Percentiles rank a stretch among this genome's conserved stretches.
Evolutionary conservation across 129 eudicot species (phyloP).

Genomic region (Pseudognaphalium luteoalbum): DNA sequence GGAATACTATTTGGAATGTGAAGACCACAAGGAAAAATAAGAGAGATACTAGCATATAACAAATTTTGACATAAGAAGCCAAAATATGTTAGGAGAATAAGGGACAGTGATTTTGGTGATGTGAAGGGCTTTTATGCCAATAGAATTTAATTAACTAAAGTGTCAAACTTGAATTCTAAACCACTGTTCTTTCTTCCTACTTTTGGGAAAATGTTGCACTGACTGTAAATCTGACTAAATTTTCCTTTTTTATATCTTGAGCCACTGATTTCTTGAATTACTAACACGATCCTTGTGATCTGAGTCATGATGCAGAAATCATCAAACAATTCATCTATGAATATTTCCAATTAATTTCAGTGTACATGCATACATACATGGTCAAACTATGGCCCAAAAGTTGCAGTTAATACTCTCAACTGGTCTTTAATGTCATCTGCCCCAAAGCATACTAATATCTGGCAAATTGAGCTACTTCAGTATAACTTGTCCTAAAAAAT

Average conservation of each 20-base stretch:
- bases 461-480: slow-evolving; percentile 21
- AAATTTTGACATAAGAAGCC: slow-evolving; percentile 23
- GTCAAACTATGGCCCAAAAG: slow-evolving; percentile 26
- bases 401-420: slow-evolving; percentile 17
- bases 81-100: slow-evolving; percentile 38
- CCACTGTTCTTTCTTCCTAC: slow-evolving; percentile 37
- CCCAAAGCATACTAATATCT: slow-evolving; percentile 13
- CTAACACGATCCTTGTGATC: slow-evolving; percentile 31
- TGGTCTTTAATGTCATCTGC: slow-evolving; percentile 20
- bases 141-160: slow-evolving; percentile 36
- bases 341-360: neutral
- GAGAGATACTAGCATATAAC: neutral
- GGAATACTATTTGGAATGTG: slow-evolving; percentile 30
- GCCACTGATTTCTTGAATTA: slow-evolving; percentile 23
- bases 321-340: neutral
- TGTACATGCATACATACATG: slow-evolving; percentile 20
- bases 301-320: slow-evolving; percentile 7
- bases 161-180: slow-evolving; percentile 23
- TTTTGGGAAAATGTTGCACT: slow-evolving; percentile 56
- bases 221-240: slow-evolving; percentile 24
- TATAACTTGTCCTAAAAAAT: neutral
- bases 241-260: slow-evolving; percentile 20
- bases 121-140: slow-evolving; percentile 36
- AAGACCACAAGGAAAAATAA: slow-evolving; percentile 26
- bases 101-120: slow-evolving; percentile 44